A percentile compares a stretch with the other conserved stretches of the same genome.
Evolutionary conservation across 805 yeast species (phyloP).

Genomic region (Wickerhamomyces strasburgensis): DNA sequence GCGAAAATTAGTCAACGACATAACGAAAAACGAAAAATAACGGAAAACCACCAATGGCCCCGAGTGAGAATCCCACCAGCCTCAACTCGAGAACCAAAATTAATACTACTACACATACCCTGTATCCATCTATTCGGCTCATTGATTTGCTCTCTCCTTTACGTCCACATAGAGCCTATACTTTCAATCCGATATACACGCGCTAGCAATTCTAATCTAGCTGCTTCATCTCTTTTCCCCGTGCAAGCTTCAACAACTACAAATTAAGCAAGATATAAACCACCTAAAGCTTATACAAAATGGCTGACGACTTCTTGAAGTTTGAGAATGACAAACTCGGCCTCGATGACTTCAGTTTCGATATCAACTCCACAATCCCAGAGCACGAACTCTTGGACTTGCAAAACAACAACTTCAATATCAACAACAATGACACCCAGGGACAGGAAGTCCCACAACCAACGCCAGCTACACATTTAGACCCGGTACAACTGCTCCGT

Average conservation of each 20-base stretch:
- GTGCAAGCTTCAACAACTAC: constrained; percentile 1
- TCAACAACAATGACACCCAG: constrained; percentile 4
- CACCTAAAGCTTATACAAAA: constrained; percentile 1
- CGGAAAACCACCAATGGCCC: not conserved
- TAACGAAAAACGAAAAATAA: not conserved
- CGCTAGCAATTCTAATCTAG: no score
- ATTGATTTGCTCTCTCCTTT: no score
- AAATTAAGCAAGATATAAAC: not conserved
- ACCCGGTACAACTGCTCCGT: constrained; percentile 10
- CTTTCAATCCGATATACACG: no score
- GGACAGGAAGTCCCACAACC: no score
- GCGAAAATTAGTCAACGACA: not conserved
- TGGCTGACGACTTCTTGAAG: constrained; percentile 24
- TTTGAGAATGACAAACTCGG: constrained; percentile 18
- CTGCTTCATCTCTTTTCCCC: no score
- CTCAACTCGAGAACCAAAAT: no score
- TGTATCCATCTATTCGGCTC: no score
- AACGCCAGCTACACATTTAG: constrained; percentile 6
- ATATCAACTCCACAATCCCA: constrained; percentile 24
- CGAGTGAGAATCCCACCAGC: no score
- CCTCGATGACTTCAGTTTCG: constrained; percentile 24
- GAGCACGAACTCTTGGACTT: constrained; percentile 26
- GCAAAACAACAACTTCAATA: not conserved
- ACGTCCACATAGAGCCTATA: no score
- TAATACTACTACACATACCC: no score